Conservation (phyloP, 768 basidiomycete genomes). For the Aureoboletus auriporus region DNA sequence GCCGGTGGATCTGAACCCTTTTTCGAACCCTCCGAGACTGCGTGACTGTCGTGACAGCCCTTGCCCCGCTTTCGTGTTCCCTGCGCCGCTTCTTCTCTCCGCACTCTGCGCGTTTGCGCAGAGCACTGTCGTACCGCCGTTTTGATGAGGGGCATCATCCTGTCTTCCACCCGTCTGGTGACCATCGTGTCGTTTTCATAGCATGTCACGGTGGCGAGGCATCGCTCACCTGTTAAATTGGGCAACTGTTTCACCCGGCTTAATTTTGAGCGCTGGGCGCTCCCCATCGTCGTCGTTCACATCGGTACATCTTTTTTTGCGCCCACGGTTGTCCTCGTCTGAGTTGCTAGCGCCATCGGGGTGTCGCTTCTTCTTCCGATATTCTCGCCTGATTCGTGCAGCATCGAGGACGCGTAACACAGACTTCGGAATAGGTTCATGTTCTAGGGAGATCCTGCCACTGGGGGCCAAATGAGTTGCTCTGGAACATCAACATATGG, state of each 20-base stretch:
- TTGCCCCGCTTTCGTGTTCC: slow-evolving; percentile 16
- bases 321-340: slow-evolving; percentile 22
- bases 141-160: slow-evolving; percentile 62
- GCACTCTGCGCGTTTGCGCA: slow-evolving; percentile 44
- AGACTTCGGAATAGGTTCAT: slow-evolving; percentile 69
- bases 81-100: slow-evolving; percentile 26
- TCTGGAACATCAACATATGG: slow-evolving; percentile 28
- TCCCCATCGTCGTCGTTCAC: slow-evolving; percentile 15
- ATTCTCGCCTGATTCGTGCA: slow-evolving; percentile 51
- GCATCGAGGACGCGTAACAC: slow-evolving; percentile 64
- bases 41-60: too few relatives aligned
- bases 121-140: slow-evolving; percentile 58
- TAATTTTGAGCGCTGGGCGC: slow-evolving; percentile 41
- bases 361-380: slow-evolving; percentile 43
- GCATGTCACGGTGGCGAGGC: background rate
- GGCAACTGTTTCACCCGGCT: slow-evolving; percentile 65
- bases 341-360: slow-evolving; percentile 23
- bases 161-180: slow-evolving; percentile 66
- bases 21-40: slow-evolving; percentile 7
- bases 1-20: slow-evolving; percentile 11
- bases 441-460: slow-evolving; percentile 33
- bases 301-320: slow-evolving; percentile 25
- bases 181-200: slow-evolving; percentile 8
- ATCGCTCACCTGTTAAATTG: slow-evolving; percentile 69
- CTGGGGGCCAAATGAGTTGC: slow-evolving; percentile 48